Evolutionary conservation across 2,329 filamentous ascomycete genomes (phyloP).

Genomic region (Huntiella bhutanensis): DNA sequence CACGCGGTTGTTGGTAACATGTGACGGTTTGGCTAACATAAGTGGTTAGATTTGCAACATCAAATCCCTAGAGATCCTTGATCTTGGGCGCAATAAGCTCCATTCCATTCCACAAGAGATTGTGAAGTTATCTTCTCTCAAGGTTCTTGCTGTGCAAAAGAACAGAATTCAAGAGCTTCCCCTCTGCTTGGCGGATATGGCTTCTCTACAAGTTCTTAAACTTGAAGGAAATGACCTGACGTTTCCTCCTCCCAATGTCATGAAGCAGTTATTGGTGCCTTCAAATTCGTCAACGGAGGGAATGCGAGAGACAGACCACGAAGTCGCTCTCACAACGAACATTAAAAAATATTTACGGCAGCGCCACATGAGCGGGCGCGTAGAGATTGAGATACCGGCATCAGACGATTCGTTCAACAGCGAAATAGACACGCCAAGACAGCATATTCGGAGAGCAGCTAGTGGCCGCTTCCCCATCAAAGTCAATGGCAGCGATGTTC

Average conservation of each 20-base stretch:
- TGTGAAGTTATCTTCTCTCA: conserved; percentile 61
- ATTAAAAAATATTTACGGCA: conserved; percentile 43
- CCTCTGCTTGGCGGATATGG: conserved; percentile 72
- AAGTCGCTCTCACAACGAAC: conserved; percentile 38
- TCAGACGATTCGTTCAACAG: conserved; percentile 49
- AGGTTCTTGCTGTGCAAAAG: conserved; percentile 72
- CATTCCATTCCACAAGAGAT: conserved; percentile 60
- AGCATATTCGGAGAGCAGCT: conserved; percentile 40
- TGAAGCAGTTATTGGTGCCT: conserved; percentile 34
- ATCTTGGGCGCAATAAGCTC: conserved; percentile 78
- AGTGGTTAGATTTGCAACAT: conserved; percentile 57
- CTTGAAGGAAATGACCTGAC: conserved; percentile 72
- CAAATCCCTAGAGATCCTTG: conserved; percentile 74
- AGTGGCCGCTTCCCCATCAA: conserved; percentile 51
- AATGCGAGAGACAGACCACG: conserved; percentile 41
- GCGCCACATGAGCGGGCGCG: conserved; percentile 30
- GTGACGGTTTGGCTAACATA: background rate
- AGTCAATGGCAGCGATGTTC: conserved; percentile 53
- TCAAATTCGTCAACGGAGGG: conserved; percentile 35
- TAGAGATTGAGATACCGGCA: conserved; percentile 35
- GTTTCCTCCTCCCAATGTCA: conserved; percentile 54
- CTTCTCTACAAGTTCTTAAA: conserved; percentile 72
- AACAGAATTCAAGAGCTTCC: conserved; percentile 77
- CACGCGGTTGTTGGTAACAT: background rate
- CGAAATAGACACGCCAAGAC: conserved; percentile 60